These are phyloP conservation scores for Trapa incisa DNA, from an alignment of 345 rosid species.

Conservation along the genomic window DNA sequence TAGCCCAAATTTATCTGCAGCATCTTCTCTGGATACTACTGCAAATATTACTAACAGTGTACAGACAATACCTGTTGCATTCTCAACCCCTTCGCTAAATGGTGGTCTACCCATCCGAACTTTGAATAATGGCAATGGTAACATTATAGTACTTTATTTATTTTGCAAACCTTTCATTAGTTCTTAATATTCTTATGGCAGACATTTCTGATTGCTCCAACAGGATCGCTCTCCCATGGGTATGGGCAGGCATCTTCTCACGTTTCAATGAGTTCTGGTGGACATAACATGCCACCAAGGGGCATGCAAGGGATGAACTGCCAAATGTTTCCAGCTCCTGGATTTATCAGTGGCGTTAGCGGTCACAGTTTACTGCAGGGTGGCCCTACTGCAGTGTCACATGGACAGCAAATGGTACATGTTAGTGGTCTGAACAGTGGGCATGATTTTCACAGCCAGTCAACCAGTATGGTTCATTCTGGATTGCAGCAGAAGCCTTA, in stretches of 20 bases:
- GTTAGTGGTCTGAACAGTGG: conserved; percentile 55
- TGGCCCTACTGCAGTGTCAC: conserved; percentile 31
- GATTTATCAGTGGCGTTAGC: conserved; percentile 37
- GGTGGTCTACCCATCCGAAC: conserved; percentile 45
- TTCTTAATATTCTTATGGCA: conserved; percentile 5
- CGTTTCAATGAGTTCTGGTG: conserved; percentile 59
- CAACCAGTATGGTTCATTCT: conserved; percentile 46
- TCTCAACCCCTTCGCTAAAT: conserved; percentile 36
- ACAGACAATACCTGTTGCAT: conserved; percentile 32
- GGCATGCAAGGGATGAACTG: conserved; percentile 49
- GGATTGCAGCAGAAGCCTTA: conserved; percentile 59
- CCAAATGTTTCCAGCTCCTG: conserved; percentile 97
- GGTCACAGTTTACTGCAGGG: conserved; percentile 37
- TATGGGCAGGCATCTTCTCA: conserved; percentile 54
- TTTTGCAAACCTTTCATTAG: conserved; percentile 1
- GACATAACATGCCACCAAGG: conserved; percentile 47
- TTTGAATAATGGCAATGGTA: conserved; percentile 38
- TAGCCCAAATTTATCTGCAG: conserved; percentile 38
- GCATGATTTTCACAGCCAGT: conserved; percentile 53
- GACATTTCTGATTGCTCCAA: conserved; percentile 10
- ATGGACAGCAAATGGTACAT: conserved; percentile 53
- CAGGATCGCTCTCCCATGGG: conserved; percentile 59
- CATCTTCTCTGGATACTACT: conserved; percentile 52
- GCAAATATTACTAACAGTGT: conserved; percentile 32
- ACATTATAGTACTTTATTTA: conserved; percentile 8